Evolutionary conservation across 352 stramenopile species (phyloP).

Genomic region (Phytophthora capsici): DNA sequence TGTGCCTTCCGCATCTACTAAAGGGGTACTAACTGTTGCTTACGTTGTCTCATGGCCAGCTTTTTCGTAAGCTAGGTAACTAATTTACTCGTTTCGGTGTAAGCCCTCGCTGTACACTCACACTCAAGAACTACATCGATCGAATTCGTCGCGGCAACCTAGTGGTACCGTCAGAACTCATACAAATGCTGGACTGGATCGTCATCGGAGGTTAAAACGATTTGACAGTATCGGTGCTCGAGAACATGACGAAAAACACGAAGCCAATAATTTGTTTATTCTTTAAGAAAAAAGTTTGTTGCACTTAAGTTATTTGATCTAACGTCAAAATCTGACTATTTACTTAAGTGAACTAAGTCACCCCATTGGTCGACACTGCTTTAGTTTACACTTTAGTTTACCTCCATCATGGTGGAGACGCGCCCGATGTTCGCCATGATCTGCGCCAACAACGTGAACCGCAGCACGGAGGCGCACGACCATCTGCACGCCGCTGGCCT

Average conservation of each 20-base stretch:
- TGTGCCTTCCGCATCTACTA: no score
- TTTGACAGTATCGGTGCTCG: background rate
- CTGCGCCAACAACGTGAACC: constrained; percentile 92
- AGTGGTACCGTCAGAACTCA: constrained; percentile 18
- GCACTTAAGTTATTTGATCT: no score
- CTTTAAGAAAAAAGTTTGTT: no score
- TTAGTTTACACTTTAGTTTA: background rate
- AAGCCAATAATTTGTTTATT: no score
- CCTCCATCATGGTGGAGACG: background rate
- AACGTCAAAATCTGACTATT: no score
- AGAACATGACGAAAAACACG: no score
- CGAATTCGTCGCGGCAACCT: background rate
- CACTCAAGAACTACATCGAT: background rate
- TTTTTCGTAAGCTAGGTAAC: no score
- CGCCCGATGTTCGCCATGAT: constrained; percentile 87
- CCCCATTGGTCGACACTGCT: background rate
- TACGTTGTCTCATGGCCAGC: no score
- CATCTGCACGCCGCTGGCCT: constrained; percentile 79
- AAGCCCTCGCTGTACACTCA: no score
- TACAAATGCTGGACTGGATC: background rate
- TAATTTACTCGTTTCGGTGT: no score
- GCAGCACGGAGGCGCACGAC: constrained; percentile 90
- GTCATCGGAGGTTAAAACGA: constrained; percentile 2
- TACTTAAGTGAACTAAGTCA: no score
- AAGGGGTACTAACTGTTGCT: no score